Conservation (phyloP, 768 basidiomycete species). For the Stropharia rugosoannulata region DNA sequence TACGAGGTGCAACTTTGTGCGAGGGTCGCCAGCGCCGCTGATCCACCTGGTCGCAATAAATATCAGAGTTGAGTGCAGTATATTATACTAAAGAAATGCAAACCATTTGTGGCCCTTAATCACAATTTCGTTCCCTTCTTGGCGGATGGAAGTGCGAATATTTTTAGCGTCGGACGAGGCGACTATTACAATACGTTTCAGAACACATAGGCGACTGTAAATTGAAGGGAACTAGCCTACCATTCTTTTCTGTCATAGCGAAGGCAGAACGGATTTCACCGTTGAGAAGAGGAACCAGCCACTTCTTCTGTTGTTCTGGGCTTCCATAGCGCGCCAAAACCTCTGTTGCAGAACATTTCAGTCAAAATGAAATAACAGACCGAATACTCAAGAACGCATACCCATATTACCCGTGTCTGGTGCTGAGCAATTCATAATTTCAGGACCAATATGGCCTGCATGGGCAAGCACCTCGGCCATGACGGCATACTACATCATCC, state of each 20-base stretch:
- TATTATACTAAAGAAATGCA: slow-evolving; percentile 1
- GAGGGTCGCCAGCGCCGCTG: slow-evolving; percentile 92
- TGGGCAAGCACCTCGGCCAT: slow-evolving; percentile 97
- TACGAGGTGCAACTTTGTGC: slow-evolving; percentile 86
- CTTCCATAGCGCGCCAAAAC: slow-evolving; percentile 95
- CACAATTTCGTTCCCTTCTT: slow-evolving; percentile 85
- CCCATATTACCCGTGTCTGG: slow-evolving; percentile 99
- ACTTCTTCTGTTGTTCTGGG: slow-evolving; percentile 86
- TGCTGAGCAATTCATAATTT: slow-evolving; percentile 91
- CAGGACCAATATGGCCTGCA: slow-evolving; percentile 76
- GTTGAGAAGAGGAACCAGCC: slow-evolving; percentile 84
- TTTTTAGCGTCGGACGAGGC: slow-evolving; percentile 97
- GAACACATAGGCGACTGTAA: not conserved
- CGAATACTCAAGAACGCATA: slow-evolving; percentile 28
- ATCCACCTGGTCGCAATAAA: slow-evolving; percentile 72
- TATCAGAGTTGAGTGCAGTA: not conserved
- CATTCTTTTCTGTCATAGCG: slow-evolving; percentile 94
- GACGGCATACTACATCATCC: slow-evolving; percentile 73
- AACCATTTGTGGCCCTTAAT: slow-evolving; percentile 98
- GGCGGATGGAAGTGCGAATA: slow-evolving; percentile 81
- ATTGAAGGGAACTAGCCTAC: slow-evolving; percentile 33
- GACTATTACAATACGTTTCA: slow-evolving; percentile 40
- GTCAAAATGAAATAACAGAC: not conserved
- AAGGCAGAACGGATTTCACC: slow-evolving; percentile 95
- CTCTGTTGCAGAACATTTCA: slow-evolving; percentile 51